Evolutionary conservation across 2,329 filamentous ascomycete genomes (phyloP).

Genomic region (Hypoxylon sp.): DNA sequence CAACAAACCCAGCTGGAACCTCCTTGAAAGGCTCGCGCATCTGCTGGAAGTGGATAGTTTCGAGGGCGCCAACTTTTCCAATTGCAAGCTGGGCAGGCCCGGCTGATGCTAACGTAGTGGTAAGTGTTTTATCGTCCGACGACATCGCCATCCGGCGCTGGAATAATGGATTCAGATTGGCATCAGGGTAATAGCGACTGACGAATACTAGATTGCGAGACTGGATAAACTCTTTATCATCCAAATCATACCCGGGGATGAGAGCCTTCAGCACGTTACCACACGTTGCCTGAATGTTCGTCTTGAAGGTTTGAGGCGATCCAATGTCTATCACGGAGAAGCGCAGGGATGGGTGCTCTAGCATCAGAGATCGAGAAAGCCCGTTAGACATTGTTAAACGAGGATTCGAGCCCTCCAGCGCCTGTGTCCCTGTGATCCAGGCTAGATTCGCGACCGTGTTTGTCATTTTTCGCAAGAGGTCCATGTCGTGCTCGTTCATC

Average conservation of each 20-base stretch:
- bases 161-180: slow-evolving; percentile 35
- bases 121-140: background rate
- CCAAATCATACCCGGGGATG: background rate
- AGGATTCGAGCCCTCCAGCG: slow-evolving; percentile 20
- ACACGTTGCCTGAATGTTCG: background rate
- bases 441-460: slow-evolving; percentile 20
- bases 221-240: slow-evolving; percentile 36
- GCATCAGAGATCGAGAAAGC: slow-evolving; percentile 32
- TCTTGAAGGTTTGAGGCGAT: background rate
- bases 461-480: slow-evolving; percentile 26
- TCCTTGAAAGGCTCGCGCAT: background rate
- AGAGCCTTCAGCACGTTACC: slow-evolving; percentile 2
- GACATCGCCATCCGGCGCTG: slow-evolving; percentile 7
- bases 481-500: slow-evolving; percentile 21
- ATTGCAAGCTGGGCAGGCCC: slow-evolving; percentile 25
- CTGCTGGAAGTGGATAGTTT: slow-evolving; percentile 39
- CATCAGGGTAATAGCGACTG: slow-evolving; percentile 40
- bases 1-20: slow-evolving; percentile 16
- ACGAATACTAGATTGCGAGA: slow-evolving; percentile 22
- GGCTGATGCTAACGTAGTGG: background rate
- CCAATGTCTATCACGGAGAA: slow-evolving; percentile 27
- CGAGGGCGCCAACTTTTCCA: slow-evolving; percentile 14
- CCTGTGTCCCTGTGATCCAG: slow-evolving; percentile 33
- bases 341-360: slow-evolving; percentile 31
- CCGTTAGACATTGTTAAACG: slow-evolving; percentile 27